A percentile compares a stretch with the other conserved stretches of the same genome.
Evolutionary conservation across 225 moss, liverwort and hornwort species (phyloP).

Genomic region (Asterella californica): DNA sequence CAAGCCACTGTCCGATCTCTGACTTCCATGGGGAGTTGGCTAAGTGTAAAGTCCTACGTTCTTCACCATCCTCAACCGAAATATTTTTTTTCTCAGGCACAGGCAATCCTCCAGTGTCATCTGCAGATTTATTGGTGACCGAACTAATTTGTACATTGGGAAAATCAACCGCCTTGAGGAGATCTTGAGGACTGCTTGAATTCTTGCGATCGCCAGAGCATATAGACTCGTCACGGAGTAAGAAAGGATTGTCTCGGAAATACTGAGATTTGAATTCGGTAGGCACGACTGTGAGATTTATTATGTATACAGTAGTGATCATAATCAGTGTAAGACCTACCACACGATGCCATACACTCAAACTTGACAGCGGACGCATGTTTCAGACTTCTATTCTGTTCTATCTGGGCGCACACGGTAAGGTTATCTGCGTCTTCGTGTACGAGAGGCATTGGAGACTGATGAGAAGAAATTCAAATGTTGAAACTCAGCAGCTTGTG

Average conservation of each 20-base stretch:
- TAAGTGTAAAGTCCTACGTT: background rate
- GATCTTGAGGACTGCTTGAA: background rate
- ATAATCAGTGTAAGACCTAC: conserved; percentile 2
- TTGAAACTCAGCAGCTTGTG: background rate
- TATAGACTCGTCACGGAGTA: background rate
- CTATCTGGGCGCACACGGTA: background rate
- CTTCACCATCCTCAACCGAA: background rate
- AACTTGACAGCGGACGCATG: background rate
- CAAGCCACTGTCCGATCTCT: conserved; percentile 23
- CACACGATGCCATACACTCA: conserved; percentile 13
- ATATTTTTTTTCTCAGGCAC: background rate
- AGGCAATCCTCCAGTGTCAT: background rate
- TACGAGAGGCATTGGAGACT: background rate
- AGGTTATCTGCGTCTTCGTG: background rate
- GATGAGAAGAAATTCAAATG: background rate
- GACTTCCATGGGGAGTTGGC: conserved; percentile 21
- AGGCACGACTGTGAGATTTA: background rate
- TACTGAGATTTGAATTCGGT: background rate
- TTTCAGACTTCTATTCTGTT: background rate
- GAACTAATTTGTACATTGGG: too few species aligned
- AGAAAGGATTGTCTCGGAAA: background rate
- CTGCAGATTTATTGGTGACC: background rate
- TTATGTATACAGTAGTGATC: background rate
- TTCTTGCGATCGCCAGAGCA: background rate
- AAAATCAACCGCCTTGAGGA: background rate